Evolutionary conservation across 1,284 basidiomycete species (phyloP).

Genomic region (Peniophora sp.): DNA sequence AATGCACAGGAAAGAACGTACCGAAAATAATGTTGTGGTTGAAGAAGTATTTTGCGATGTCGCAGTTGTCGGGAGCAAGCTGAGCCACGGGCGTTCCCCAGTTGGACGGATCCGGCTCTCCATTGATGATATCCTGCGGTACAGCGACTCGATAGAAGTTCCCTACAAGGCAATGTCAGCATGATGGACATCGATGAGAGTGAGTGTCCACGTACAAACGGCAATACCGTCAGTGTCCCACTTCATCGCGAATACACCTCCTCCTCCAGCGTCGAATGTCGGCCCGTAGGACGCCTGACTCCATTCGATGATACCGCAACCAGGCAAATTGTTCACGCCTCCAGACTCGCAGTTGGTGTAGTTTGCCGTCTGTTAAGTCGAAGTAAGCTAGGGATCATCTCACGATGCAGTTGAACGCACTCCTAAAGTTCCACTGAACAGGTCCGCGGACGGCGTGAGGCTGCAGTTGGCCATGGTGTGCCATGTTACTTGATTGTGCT

Average conservation of each 20-base stretch:
- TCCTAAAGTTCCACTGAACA: neutral
- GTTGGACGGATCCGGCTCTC: conserved; percentile 43
- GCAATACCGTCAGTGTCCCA: conserved; percentile 70
- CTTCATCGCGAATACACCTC: conserved; percentile 74
- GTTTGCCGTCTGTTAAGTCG: conserved; percentile 22
- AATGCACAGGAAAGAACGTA: conserved; percentile 18
- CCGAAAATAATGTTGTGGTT: conserved; percentile 62
- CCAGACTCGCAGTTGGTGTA: conserved; percentile 46
- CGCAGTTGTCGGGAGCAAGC: conserved; percentile 46
- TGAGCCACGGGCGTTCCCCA: conserved; percentile 65
- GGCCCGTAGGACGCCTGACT: conserved; percentile 66
- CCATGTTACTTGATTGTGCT: conserved; percentile 73
- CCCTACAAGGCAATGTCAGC: conserved; percentile 32
- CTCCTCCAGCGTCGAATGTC: conserved; percentile 60
- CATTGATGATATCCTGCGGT: conserved; percentile 53
- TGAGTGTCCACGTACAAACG: conserved; percentile 46
- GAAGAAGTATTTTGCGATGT: conserved; percentile 49
- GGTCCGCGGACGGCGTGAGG: conserved; percentile 31
- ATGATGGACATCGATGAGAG: conserved; percentile 1
- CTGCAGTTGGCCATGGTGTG: conserved; percentile 51
- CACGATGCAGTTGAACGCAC: neutral
- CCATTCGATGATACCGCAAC: conserved; percentile 67
- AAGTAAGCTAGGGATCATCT: conserved; percentile 19
- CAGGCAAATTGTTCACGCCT: conserved; percentile 38
- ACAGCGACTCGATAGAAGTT: conserved; percentile 68